Evolutionary conservation across 768 basidiomycete species (phyloP).

Genomic region (Amanita molliuscula): DNA sequence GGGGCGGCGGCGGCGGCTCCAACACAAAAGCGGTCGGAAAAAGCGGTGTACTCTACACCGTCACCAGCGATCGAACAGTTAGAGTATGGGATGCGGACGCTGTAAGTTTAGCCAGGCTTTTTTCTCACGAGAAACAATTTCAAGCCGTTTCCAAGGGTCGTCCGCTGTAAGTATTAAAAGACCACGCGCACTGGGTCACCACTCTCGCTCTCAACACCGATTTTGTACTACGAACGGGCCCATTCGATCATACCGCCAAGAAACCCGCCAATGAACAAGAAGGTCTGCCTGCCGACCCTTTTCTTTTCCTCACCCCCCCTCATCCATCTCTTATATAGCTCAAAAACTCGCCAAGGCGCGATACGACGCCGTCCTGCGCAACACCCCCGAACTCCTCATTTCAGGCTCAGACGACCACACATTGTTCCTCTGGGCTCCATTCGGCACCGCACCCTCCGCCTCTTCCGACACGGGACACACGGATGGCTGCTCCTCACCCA

Average conservation of each 20-base stretch:
- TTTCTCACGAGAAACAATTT: background rate
- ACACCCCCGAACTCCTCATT: slow-evolving; percentile 74
- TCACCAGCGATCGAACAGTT: slow-evolving; percentile 89
- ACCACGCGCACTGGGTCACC: slow-evolving; percentile 99
- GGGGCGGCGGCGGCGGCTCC: slow-evolving; percentile 84
- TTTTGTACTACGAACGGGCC: slow-evolving; percentile 88
- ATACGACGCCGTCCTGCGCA: slow-evolving; percentile 60
- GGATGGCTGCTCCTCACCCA: background rate
- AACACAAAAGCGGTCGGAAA: slow-evolving; percentile 6
- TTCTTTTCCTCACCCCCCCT: background rate
- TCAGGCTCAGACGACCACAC: slow-evolving; percentile 98
- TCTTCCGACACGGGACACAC: slow-evolving; percentile 10
- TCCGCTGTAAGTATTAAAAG: slow-evolving; percentile 75
- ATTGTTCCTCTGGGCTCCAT: slow-evolving; percentile 89
- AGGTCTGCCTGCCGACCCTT: slow-evolving; percentile 32
- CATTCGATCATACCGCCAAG: slow-evolving; percentile 84
- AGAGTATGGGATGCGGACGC: slow-evolving; percentile 85
- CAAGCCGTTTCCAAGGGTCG: slow-evolving; percentile 47
- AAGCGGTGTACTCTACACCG: slow-evolving; percentile 80
- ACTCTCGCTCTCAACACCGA: slow-evolving; percentile 94
- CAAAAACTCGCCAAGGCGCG: slow-evolving; percentile 67
- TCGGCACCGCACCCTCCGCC: slow-evolving; percentile 34
- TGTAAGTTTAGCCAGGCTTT: slow-evolving; percentile 27
- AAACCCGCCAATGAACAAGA: slow-evolving; percentile 72
- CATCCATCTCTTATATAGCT: slow-evolving; percentile 33